These are phyloP conservation scores for Ophiocordyceps camponoti-saundersi DNA, from an alignment of 2,329 filamentous ascomycete genomes.

Conservation along the genomic window DNA sequence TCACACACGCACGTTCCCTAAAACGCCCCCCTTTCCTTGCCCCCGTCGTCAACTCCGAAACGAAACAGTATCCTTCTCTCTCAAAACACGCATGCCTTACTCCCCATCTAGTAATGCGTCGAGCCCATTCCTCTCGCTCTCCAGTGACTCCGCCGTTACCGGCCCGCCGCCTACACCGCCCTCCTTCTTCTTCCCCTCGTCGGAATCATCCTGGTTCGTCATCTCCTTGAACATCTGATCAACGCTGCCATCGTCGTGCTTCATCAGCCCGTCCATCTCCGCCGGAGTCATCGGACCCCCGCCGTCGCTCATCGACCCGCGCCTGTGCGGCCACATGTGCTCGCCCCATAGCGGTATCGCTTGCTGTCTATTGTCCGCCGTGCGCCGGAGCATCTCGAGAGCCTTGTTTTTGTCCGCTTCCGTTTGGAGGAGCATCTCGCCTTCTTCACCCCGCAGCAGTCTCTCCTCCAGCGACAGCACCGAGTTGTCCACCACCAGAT, in stretches of 20 bases:
- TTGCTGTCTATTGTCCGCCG: conserved; percentile 29
- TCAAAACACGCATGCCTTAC: conserved; percentile 6
- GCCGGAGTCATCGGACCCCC: conserved; percentile 10
- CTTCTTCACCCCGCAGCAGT: conserved; percentile 28
- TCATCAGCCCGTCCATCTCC: conserved; percentile 14
- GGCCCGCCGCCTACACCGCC: conserved; percentile 9
- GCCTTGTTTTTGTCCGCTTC: conserved; percentile 30
- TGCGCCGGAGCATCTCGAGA: conserved; percentile 33
- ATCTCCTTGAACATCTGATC: conserved; percentile 40
- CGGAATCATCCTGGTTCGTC: conserved; percentile 32
- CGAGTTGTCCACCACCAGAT: conserved; percentile 21
- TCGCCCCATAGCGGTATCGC: conserved; percentile 34
- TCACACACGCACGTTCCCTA: too few relatives aligned
- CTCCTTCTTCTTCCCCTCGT: conserved; percentile 23
- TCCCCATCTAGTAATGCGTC: conserved; percentile 27
- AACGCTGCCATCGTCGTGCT: conserved; percentile 27
- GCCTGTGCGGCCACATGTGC: conserved; percentile 24
- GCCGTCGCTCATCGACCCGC: conserved; percentile 11
- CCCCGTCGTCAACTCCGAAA: too few relatives aligned
- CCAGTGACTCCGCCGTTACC: conserved; percentile 24
- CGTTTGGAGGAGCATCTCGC: conserved; percentile 25
- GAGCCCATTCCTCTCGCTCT: conserved; percentile 28
- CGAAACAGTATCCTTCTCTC: background rate
- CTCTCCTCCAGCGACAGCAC: conserved; percentile 31
- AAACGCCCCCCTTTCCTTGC: too few relatives aligned